phyloP scores from a whole-genome alignment of 2,329 filamentous ascomycete genomes.

The Xylariaceae sp. region DNA sequence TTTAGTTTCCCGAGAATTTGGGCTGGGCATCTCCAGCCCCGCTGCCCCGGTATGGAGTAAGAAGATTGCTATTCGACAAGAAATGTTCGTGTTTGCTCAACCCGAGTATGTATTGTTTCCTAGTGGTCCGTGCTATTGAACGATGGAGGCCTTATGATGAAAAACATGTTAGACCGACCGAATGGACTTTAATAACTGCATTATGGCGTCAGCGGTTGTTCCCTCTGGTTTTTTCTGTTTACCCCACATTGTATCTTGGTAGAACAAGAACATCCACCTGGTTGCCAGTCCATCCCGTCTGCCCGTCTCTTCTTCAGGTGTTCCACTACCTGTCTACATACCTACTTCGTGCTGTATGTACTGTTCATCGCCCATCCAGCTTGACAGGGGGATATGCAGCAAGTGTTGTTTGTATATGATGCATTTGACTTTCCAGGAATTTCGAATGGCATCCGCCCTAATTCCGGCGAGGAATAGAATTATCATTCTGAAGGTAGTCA shows the following conservation, averaged over 20 bases:
- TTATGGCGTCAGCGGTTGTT: conserved; percentile 25
- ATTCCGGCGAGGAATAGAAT: conserved; percentile 15
- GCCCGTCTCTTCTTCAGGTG: no score
- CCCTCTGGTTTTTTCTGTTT: conserved; percentile 22
- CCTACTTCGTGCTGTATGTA: no score
- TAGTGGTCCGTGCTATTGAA: conserved; percentile 11
- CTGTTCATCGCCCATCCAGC: conserved; percentile 9
- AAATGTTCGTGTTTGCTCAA: background rate
- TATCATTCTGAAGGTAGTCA: conserved; percentile 17
- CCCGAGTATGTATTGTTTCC: background rate
- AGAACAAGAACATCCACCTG: conserved; percentile 9
- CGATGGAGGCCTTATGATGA: conserved; percentile 14
- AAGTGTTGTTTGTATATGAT: conserved; percentile 4
- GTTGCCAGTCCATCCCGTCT: no score
- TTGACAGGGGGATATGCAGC: conserved; percentile 11
- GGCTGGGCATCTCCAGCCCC: no score
- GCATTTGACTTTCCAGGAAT: background rate
- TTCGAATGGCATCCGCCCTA: background rate
- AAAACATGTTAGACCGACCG: conserved; percentile 2
- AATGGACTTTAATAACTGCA: conserved; percentile 9
- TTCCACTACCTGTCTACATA: no score
- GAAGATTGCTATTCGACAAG: background rate
- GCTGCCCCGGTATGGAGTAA: no score
- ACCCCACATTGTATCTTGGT: background rate
- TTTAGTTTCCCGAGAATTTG: no score